Conservation (phyloP, 2,329 filamentous ascomycete species). For the Nannizziopsis arthrosporioides region DNA sequence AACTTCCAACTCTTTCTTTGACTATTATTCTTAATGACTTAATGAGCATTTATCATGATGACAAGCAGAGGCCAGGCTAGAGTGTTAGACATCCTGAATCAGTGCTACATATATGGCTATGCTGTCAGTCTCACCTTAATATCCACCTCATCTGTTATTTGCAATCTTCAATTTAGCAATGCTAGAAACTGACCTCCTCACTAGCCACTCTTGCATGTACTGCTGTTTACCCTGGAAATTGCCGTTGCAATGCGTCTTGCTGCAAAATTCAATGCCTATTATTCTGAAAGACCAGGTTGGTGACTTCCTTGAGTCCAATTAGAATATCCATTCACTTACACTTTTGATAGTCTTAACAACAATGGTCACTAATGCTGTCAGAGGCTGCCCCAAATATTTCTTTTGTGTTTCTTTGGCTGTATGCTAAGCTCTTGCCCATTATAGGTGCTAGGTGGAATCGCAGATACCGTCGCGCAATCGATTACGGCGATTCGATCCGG, state of each 20-base stretch:
- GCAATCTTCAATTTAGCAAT: neutral
- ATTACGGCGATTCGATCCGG: constrained; percentile 63
- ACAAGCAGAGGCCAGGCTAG: too few relatives aligned
- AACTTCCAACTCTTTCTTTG: neutral
- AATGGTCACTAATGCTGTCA: constrained; percentile 93
- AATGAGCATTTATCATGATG: too few relatives aligned
- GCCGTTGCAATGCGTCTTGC: constrained; percentile 69
- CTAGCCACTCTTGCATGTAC: constrained; percentile 75
- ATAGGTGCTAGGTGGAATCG: constrained; percentile 75
- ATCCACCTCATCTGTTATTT: too few relatives aligned
- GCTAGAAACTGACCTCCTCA: neutral
- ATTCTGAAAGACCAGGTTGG: constrained; percentile 78
- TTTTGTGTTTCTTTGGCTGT: neutral
- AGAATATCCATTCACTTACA: constrained; percentile 16
- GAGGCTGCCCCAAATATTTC: constrained; percentile 19
- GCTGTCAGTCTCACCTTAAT: constrained; percentile 24
- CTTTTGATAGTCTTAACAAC: constrained; percentile 67
- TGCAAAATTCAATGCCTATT: constrained; percentile 85
- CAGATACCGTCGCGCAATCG: constrained; percentile 89
- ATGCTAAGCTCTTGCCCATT: neutral
- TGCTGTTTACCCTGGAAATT: constrained; percentile 83
- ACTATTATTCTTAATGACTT: neutral
- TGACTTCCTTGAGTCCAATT: constrained; percentile 33
- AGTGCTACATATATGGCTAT: constrained; percentile 38
- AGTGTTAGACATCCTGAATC: constrained; percentile 35